A percentile compares a stretch with the other conserved stretches of the same genome.
Evolutionary conservation across 352 stramenopile genomes (phyloP).

Genomic region (Pythium pyrilobum): DNA sequence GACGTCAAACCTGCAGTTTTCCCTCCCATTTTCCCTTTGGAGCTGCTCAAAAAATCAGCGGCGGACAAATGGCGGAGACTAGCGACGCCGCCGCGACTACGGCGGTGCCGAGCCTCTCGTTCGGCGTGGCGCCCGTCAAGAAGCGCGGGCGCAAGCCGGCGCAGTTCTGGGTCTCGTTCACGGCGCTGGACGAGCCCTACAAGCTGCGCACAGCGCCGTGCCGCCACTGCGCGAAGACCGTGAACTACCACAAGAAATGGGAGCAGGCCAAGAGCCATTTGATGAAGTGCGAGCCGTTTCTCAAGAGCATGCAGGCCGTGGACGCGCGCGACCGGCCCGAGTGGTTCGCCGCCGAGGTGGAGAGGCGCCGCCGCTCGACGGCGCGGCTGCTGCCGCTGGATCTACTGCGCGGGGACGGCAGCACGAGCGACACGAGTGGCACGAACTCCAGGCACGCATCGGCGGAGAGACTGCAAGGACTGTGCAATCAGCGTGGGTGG

Average conservation of each 20-base stretch:
- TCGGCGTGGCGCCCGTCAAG: background rate
- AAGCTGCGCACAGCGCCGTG: conserved; percentile 35
- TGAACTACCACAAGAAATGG: conserved; percentile 62
- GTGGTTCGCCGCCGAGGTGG: conserved; percentile 44
- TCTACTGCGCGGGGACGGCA: background rate
- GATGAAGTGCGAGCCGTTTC: conserved; percentile 46
- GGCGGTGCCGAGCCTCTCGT: background rate
- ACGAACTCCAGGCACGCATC: background rate
- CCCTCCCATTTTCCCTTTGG: too few relatives aligned
- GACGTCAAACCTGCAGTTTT: conserved; percentile 4
- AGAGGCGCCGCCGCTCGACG: conserved; percentile 16
- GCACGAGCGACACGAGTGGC: background rate
- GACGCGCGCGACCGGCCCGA: conserved; percentile 28
- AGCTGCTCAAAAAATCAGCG: too few relatives aligned
- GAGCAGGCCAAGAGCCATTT: conserved; percentile 50
- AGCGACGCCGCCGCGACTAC: background rate
- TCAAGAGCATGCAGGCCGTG: conserved; percentile 30
- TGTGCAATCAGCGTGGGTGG: background rate
- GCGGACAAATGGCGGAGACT: background rate
- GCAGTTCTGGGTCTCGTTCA: conserved; percentile 55
- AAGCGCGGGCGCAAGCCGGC: conserved; percentile 37
- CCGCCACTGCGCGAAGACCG: conserved; percentile 38
- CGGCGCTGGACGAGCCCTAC: conserved; percentile 36
- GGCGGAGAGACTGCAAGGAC: too few relatives aligned
- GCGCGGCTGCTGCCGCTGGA: conserved; percentile 12